These are phyloP conservation scores for Plantago coronopus DNA, from an alignment of 305 asterid genomes.

Conservation along the genomic window DNA sequence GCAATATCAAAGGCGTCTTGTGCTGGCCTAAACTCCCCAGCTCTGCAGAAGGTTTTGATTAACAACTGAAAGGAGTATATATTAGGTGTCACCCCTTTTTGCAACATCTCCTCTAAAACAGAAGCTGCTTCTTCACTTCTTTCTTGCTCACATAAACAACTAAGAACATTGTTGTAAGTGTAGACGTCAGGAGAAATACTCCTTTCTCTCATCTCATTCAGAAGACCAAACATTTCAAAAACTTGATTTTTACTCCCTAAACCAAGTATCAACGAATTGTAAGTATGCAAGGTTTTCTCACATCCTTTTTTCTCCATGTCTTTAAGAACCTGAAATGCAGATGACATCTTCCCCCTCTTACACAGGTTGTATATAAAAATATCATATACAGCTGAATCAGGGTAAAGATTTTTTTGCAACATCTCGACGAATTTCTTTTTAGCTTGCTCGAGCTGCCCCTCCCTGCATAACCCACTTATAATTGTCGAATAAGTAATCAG, in stretches of 20 bases:
- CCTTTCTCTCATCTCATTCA: conserved; percentile 82
- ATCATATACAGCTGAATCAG: conserved; percentile 67
- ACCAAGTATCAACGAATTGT: conserved; percentile 67
- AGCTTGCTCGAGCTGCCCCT: conserved; percentile 74
- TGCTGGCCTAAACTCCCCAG: conserved; percentile 88
- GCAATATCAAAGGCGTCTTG: conserved; percentile 69
- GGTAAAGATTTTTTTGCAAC: conserved; percentile 60
- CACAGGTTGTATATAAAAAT: conserved; percentile 58
- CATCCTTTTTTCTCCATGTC: conserved; percentile 91
- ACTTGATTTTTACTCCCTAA: conserved; percentile 61
- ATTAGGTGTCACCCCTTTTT: conserved; percentile 57
- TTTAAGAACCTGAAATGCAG: conserved; percentile 90
- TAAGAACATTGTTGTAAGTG: conserved; percentile 64
- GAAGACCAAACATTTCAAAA: conserved; percentile 77
- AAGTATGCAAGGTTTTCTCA: conserved; percentile 62
- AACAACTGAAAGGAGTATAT: conserved; percentile 52
- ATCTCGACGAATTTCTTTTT: conserved; percentile 73
- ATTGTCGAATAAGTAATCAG: conserved; percentile 78
- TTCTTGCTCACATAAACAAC: conserved; percentile 61
- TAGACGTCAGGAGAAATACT: conserved; percentile 63
- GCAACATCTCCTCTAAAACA: conserved; percentile 78
- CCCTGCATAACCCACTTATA: conserved; percentile 67
- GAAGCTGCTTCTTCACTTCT: conserved; percentile 72
- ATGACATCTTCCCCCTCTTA: conserved; percentile 69
- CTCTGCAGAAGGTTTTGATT: conserved; percentile 65